Conservation (phyloP, 345 rosid species). For the Hibiscus trionum region DNA sequence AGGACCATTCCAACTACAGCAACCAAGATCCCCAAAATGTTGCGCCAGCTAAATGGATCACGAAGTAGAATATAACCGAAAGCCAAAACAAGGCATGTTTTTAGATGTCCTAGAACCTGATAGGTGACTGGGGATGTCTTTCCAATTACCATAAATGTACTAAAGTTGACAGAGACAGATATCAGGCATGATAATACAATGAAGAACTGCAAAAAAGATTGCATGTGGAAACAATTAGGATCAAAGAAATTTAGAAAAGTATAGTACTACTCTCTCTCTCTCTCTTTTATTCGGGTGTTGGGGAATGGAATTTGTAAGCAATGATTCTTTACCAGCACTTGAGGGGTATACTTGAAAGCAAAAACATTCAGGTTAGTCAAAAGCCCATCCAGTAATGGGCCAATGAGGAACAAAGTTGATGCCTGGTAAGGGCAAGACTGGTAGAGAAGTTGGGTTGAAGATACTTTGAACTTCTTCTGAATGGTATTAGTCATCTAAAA, state of each 20-base stretch:
- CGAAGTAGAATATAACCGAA: constrained; percentile 84
- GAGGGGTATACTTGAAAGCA: constrained; percentile 94
- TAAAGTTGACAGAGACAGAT: constrained; percentile 98
- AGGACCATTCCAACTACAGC: constrained; percentile 92
- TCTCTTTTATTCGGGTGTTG: no score
- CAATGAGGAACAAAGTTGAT: constrained; percentile 72
- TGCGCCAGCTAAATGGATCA: constrained; percentile 96
- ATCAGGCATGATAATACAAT: constrained; percentile 95
- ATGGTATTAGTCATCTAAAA: constrained; percentile 97
- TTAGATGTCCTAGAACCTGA: constrained; percentile 98
- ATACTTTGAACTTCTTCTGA: constrained; percentile 98
- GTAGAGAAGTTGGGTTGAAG: constrained; percentile 95
- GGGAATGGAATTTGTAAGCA: neutral
- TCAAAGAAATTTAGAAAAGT: neutral
- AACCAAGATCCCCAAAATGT: constrained; percentile 80
- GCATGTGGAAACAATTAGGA: constrained; percentile 11
- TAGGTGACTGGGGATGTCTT: constrained; percentile 99
- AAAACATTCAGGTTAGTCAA: constrained; percentile 85
- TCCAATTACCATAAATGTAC: constrained; percentile 96
- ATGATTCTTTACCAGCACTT: constrained; percentile 68
- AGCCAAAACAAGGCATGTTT: constrained; percentile 95
- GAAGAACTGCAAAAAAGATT: constrained; percentile 76
- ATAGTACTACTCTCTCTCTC: neutral
- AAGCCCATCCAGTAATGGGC: constrained; percentile 91
- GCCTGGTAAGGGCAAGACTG: constrained; percentile 99